Evolutionary conservation across 805 yeast genomes (phyloP).

Genomic region (Yarrowia bubula): DNA sequence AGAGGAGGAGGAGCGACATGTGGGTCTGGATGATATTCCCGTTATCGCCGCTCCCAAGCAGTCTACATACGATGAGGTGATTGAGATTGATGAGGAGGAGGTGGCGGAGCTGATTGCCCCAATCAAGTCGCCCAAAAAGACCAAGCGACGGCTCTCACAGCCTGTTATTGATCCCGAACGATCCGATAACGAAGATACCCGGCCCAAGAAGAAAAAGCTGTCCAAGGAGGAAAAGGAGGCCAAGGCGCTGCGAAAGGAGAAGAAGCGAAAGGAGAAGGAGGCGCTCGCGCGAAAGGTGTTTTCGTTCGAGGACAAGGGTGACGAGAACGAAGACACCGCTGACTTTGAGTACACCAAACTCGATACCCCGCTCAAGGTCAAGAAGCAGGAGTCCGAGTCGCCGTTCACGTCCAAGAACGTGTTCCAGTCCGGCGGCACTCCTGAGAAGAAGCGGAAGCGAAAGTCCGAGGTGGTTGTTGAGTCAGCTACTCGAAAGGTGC

Average conservation of each 20-base stretch:
- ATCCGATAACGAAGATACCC: neutral
- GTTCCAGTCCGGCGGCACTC: constrained; percentile 28
- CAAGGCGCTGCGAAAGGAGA: constrained; percentile 15
- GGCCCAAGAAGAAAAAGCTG: constrained; percentile 23
- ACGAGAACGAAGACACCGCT: neutral
- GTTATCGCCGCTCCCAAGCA: constrained; percentile 1
- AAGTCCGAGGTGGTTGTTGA: constrained; percentile 11
- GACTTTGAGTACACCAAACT: constrained; percentile 15
- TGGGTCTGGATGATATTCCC: constrained; percentile 8
- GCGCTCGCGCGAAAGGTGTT: neutral
- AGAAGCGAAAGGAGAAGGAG: constrained; percentile 19
- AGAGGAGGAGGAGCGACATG: neutral
- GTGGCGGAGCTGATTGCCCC: constrained; percentile 15
- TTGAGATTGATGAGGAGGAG: neutral
- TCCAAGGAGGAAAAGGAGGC: constrained; percentile 15
- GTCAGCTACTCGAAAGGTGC: neutral
- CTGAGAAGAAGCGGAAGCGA: constrained; percentile 27
- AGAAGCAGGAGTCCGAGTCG: constrained; percentile 12
- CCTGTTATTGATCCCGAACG: constrained; percentile 13
- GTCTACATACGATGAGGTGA: neutral
- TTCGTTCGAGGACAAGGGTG: neutral
- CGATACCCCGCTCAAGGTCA: constrained; percentile 26
- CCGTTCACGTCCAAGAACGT: constrained; percentile 30
- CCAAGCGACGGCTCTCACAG: constrained; percentile 13
- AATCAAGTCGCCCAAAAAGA: constrained; percentile 18